Percentiles rank a stretch among this genome's conserved stretches.
phyloP scores from a whole-genome alignment of 2,329 filamentous ascomycete species.

The Venturia aucupariae region DNA sequence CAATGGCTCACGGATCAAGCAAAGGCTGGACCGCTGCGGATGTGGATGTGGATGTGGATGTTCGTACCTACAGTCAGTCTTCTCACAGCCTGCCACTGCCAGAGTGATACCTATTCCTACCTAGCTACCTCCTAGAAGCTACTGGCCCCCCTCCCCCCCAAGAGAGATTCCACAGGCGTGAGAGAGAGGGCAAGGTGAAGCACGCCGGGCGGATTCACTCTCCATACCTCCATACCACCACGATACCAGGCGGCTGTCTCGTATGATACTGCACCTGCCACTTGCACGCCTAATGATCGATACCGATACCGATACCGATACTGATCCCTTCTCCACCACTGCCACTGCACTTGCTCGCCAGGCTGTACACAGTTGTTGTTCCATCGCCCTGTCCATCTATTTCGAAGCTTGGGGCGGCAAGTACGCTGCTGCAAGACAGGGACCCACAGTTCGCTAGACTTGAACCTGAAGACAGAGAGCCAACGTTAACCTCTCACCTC shows the following conservation, averaged over 20 bases:
- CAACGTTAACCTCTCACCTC: background rate
- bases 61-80: background rate
- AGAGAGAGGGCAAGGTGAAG: background rate
- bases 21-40: background rate
- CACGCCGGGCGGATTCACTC: background rate
- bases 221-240: background rate
- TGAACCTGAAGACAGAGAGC: slow-evolving; percentile 2
- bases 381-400: background rate
- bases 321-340: background rate
- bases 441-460: slow-evolving; percentile 1
- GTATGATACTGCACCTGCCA: background rate
- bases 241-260: background rate
- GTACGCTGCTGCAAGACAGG: slow-evolving; percentile 1
- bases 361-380: background rate
- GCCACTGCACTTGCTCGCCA: background rate
- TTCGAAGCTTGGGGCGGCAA: background rate
- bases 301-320: no score
- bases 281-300: background rate
- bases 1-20: background rate
- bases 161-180: background rate
- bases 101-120: background rate
- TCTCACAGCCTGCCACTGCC: background rate
- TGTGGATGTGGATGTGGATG: background rate
- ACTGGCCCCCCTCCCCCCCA: background rate
- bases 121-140: background rate